Percentiles rank a stretch among this genome's conserved stretches.
These are phyloP conservation scores for Lasiodiplodia citricola DNA, from an alignment of 2,329 filamentous ascomycete species.

Conservation along the genomic window DNA sequence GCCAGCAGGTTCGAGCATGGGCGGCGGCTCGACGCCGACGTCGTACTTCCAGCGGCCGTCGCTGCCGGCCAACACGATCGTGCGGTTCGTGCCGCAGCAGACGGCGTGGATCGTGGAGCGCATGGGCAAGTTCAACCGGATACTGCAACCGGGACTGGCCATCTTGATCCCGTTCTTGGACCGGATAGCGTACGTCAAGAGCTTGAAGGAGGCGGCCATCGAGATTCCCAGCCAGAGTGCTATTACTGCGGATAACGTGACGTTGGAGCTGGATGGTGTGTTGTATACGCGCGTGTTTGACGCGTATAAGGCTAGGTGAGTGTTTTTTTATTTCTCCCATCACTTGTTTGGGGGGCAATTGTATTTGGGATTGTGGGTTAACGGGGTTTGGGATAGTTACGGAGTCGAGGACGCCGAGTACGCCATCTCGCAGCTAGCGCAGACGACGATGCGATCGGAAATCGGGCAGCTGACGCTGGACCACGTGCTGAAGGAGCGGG, in stretches of 20 bases:
- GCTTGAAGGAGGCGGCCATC: constrained; percentile 91
- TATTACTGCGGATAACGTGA: constrained; percentile 98
- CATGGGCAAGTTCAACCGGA: constrained; percentile 96
- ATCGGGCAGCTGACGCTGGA: constrained; percentile 96
- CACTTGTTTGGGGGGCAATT: not conserved
- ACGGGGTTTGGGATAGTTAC: constrained; percentile 64
- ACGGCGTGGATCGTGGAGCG: constrained; percentile 99
- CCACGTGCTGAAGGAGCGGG: constrained; percentile 96
- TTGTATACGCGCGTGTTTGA: constrained; percentile 96
- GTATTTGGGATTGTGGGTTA: not conserved
- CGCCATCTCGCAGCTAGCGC: constrained; percentile 94
- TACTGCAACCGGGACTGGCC: constrained; percentile 88
- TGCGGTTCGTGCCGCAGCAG: constrained; percentile 98
- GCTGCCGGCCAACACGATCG: constrained; percentile 89
- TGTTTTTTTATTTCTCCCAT: constrained; percentile 8
- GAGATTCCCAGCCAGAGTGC: constrained; percentile 98
- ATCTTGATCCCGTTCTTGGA: constrained; percentile 90
- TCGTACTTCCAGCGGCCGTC: constrained; percentile 78
- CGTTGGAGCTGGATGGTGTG: constrained; percentile 92
- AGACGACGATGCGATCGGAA: constrained; percentile 98
- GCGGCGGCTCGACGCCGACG: constrained; percentile 53
- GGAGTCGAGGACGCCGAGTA: constrained; percentile 99
- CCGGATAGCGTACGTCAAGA: constrained; percentile 97
- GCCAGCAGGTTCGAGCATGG: not conserved
- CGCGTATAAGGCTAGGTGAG: constrained; percentile 93